These are phyloP conservation scores for Fusarium pseudocircinatum DNA, from an alignment of 2,329 filamentous ascomycete genomes.

Conservation along the genomic window DNA sequence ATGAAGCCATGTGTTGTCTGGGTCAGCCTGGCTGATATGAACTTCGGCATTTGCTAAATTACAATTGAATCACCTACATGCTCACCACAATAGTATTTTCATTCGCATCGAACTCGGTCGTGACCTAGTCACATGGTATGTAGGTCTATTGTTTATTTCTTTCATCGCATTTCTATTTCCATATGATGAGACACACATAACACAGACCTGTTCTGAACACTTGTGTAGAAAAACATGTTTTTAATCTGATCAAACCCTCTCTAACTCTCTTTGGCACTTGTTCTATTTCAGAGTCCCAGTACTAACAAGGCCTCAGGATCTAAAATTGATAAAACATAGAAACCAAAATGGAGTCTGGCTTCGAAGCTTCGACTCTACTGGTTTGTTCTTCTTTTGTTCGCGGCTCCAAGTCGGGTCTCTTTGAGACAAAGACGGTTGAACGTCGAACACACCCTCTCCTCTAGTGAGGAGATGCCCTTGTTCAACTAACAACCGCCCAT, in stretches of 20 bases:
- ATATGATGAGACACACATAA: conserved; percentile 47
- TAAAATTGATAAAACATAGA: conserved; percentile 1
- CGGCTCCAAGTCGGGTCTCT: not conserved
- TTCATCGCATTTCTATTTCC: conserved; percentile 4
- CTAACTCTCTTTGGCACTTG: not conserved
- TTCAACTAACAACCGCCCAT: not conserved
- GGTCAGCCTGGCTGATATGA: not conserved
- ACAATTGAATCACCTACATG: not conserved
- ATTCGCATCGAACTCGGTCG: not conserved
- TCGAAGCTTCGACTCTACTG: conserved; percentile 5
- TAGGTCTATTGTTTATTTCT: conserved; percentile 11
- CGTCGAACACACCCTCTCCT: conserved; percentile 13
- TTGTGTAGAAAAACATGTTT: conserved; percentile 45
- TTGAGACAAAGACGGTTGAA: conserved; percentile 23
- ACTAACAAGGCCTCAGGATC: conserved; percentile 27
- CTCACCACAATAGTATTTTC: conserved; percentile 9
- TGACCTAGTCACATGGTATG: conserved; percentile 15
- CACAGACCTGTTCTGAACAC: conserved; percentile 50
- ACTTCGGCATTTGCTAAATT: not conserved
- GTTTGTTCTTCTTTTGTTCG: conserved; percentile 10
- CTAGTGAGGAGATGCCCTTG: conserved; percentile 5
- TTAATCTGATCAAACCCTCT: conserved; percentile 37
- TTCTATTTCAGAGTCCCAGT: conserved; percentile 4
- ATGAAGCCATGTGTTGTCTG: not conserved
- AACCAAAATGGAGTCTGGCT: conserved; percentile 22